Evolutionary conservation across 2,329 filamentous ascomycete species (phyloP).

Genomic region (Aspergillus texensis): DNA sequence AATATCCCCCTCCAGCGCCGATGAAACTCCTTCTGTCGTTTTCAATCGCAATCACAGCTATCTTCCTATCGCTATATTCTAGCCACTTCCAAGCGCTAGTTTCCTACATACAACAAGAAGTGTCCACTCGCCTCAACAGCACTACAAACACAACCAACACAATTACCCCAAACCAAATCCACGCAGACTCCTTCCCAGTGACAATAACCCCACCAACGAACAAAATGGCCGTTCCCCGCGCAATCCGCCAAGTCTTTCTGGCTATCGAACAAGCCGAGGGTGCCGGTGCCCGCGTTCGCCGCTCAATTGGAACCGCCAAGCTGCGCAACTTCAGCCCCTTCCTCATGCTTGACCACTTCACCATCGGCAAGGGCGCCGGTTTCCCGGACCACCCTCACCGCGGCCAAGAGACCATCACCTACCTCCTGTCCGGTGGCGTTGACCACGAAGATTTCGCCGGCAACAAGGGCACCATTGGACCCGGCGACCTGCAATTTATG

Average conservation of each 20-base stretch:
- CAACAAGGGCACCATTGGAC: conserved; percentile 77
- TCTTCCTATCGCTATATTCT: conserved; percentile 23
- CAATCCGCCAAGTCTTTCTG: conserved; percentile 80
- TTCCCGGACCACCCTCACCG: conserved; percentile 87
- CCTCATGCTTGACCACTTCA: conserved; percentile 95
- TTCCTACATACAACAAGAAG: neutral
- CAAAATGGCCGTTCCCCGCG: conserved; percentile 69
- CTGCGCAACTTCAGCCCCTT: conserved; percentile 89
- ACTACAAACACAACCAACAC: conserved; percentile 13
- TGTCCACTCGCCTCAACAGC: conserved; percentile 12
- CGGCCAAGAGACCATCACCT: conserved; percentile 88
- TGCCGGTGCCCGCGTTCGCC: conserved; percentile 80
- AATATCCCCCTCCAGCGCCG: conserved; percentile 26
- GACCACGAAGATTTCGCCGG: conserved; percentile 94
- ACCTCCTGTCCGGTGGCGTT: conserved; percentile 80
- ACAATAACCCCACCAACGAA: conserved; percentile 33
- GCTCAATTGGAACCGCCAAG: conserved; percentile 81
- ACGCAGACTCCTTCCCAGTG: conserved; percentile 10
- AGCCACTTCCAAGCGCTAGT: conserved; percentile 16
- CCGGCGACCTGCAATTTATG: conserved; percentile 98
- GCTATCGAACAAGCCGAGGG: conserved; percentile 87
- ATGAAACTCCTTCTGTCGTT: conserved; percentile 42
- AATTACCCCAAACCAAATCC: conserved; percentile 9
- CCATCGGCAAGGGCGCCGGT: conserved; percentile 74
- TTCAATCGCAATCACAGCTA: conserved; percentile 42